Base-by-base conservation (phyloP, 805 yeast genomes). In the Metschnikowia gelsemii region DNA sequence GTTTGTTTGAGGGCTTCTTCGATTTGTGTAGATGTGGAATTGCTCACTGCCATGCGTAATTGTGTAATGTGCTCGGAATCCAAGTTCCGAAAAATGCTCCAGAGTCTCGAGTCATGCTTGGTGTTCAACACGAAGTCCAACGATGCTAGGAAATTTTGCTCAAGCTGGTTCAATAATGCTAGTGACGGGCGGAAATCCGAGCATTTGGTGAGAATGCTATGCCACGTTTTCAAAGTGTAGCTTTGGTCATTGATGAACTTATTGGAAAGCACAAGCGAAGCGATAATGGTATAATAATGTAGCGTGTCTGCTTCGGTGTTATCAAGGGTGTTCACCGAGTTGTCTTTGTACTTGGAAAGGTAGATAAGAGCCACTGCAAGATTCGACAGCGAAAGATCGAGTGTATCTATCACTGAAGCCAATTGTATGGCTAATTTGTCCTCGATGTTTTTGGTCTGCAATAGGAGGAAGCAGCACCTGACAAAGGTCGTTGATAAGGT, bases 221-320 rank as follows among this genome's bases (percentile, higher is more conserved):
- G 58, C 80, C 80, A 72, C 18, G 80, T 75, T 47, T 73, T 73
- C 50, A 72, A 59, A 2, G 79, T 73, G 46, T 73, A 75, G 30
- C 73, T 67, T 38, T 71, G 76, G 49, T 75, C 80, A 52, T 75
- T 76, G 43, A 58, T 63, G 17, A 70, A 58, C 54, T 75, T 75
- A 55, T 75, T 52, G 30, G 56, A 46, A 5, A 52, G 38, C 2
- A 50, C 39, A 14, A 52, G 52, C 19, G 56, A 34, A 8, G 55
- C 44, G n/a, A 52, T 35, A 12, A 50, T 42, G 30, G 43, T 29
- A 42, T 50, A 50, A 41, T 40, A 50, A 5, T 43, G 52, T n/a
- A 47, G 40, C 23, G 42, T 18, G 31, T 44, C 45, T n/a, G 39
- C 23, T 27, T 43, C 50, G 32, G 24, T 25, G 32, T 31, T 25